Percentiles rank a stretch among this genome's conserved stretches.
Conservation (phyloP, 164 flowering plant genomes). For the Vitis vinifera region ASM3070453v1 NC_081806.1:3418501-3419000, state of each 20-base stretch:
- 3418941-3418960: no score
- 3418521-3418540: conserved; percentile 63
- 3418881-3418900: not conserved
- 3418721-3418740: conserved; percentile 92
- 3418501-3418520: conserved; percentile 4
- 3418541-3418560: conserved; percentile 86
- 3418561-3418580: conserved; percentile 84
- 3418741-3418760: conserved; percentile 92
- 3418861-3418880: not conserved
- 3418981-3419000: no score
- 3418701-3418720: conserved; percentile 99
- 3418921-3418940: no score
- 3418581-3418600: conserved; percentile 95
- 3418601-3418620: conserved; percentile 99
- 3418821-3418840: no score
- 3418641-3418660: no score
- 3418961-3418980: no score
- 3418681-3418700: conserved; percentile 18
- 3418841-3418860: no score
- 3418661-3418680: no score
- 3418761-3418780: conserved; percentile 26
- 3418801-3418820: no score
- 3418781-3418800: no score
- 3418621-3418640: conserved; percentile 44
- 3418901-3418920: not conserved